A percentile compares a stretch with the other conserved stretches of the same genome.
These are phyloP conservation scores for Platanthera zijinensis DNA, from an alignment of 106 monocot species.

Conservation along the genomic window DNA sequence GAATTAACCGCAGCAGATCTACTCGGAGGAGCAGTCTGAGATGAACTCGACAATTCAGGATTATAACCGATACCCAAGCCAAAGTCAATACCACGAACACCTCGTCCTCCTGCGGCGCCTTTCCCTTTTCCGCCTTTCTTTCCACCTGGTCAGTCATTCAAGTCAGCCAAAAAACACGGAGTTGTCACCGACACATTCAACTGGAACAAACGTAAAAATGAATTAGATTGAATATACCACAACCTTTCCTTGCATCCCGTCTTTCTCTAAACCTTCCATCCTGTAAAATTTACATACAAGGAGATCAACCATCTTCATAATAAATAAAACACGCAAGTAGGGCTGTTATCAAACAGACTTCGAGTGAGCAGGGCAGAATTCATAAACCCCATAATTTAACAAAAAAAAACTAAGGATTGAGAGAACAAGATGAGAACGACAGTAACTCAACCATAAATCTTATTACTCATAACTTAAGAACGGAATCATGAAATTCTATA, in stretches of 20 bases:
- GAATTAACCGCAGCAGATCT: slow-evolving; percentile 67
- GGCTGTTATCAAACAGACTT: too few relatives aligned
- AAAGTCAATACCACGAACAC: slow-evolving; percentile 90
- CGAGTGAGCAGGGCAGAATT: neutral
- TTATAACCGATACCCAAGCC: slow-evolving; percentile 86
- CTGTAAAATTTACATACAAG: slow-evolving; percentile 25
- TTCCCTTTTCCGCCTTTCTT: slow-evolving; percentile 66
- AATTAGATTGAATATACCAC: neutral
- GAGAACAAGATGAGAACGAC: too few relatives aligned
- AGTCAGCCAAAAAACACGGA: neutral
- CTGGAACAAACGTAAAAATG: neutral
- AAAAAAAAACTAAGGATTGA: neutral
- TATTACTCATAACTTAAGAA: too few relatives aligned
- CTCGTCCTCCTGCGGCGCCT: slow-evolving; percentile 56
- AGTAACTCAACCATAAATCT: too few relatives aligned
- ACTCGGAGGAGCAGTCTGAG: slow-evolving; percentile 30
- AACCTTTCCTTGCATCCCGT: slow-evolving; percentile 79
- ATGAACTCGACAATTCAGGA: slow-evolving; percentile 32
- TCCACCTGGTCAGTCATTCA: slow-evolving; percentile 35
- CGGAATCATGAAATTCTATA: too few relatives aligned
- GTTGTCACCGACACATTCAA: neutral
- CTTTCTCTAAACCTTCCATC: slow-evolving; percentile 76
- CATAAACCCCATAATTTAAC: neutral
- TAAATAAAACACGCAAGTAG: neutral
- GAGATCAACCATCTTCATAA: neutral